A percentile compares a stretch with the other conserved stretches of the same genome.
Conservation (phyloP, 23 red algal genomes). For the Cyanidioschyzon merolae region DNA sequence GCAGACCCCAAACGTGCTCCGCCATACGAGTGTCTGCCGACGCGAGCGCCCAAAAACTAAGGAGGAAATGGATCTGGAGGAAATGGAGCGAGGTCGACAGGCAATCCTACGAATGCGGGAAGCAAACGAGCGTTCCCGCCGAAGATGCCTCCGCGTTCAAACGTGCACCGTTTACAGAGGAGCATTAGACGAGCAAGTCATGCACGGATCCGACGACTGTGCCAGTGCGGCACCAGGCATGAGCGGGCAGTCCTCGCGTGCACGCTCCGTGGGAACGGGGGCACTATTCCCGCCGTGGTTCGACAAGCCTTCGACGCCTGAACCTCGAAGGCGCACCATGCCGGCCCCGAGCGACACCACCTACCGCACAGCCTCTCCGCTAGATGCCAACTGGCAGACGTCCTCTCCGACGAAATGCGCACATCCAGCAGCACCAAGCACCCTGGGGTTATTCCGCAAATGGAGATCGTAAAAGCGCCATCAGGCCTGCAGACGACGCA, state of each 20-base stretch:
- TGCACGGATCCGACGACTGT: too few species aligned
- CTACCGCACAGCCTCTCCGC: too few species aligned
- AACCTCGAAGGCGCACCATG: neutral
- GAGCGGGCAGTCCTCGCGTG: too few species aligned
- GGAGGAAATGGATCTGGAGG: conserved; percentile 8
- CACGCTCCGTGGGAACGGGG: too few species aligned
- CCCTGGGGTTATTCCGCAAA: neutral
- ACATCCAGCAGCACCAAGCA: neutral
- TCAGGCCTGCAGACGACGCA: too few species aligned
- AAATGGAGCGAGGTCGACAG: conserved; percentile 3
- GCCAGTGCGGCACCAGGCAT: too few species aligned
- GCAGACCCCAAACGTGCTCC: neutral
- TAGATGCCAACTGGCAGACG: too few species aligned
- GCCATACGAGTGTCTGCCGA: neutral
- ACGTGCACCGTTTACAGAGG: neutral
- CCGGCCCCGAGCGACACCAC: neutral
- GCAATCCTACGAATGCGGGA: conserved; percentile 1
- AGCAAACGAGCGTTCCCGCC: conserved; percentile 1
- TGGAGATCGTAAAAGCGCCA: neutral
- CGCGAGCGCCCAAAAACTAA: neutral
- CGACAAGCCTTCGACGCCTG: neutral
- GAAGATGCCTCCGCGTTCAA: neutral
- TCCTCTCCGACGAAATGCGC: too few species aligned
- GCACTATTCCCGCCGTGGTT: neutral
- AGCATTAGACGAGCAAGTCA: too few species aligned